phyloP scores from a whole-genome alignment of 2,329 filamentous ascomycete genomes.

The Rutstroemia sydowiana region DNA sequence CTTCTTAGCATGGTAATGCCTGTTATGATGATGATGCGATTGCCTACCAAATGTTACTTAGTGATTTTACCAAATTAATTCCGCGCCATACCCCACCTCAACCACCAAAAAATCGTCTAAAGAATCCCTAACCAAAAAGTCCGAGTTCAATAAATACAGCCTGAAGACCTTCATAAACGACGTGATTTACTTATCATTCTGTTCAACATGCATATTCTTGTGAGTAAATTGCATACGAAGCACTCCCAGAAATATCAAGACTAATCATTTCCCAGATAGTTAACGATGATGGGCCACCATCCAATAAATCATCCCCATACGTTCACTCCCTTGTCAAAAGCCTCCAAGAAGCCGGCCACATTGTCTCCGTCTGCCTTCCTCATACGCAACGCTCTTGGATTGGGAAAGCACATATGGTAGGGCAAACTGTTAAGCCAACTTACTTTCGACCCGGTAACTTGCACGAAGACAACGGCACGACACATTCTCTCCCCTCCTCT shows the following conservation, averaged over 20 bases:
- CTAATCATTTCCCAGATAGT: slow-evolving; percentile 37
- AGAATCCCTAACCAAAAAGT: slow-evolving; percentile 7
- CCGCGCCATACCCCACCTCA: not conserved
- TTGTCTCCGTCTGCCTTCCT: slow-evolving; percentile 86
- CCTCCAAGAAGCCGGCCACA: slow-evolving; percentile 69
- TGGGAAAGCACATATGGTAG: slow-evolving; percentile 94
- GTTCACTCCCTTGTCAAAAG: slow-evolving; percentile 66
- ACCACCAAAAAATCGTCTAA: not conserved
- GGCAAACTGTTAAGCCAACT: slow-evolving; percentile 72
- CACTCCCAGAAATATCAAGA: not conserved
- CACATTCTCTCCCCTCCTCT: slow-evolving; percentile 49
- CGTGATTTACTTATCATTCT: not conserved
- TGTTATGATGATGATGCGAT: too few species aligned
- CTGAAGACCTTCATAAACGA: not conserved
- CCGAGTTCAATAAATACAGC: not conserved
- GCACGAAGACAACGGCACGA: slow-evolving; percentile 58
- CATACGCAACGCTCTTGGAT: slow-evolving; percentile 96
- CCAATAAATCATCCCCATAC: slow-evolving; percentile 70
- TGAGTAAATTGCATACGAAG: slow-evolving; percentile 28
- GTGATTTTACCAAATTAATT: not conserved
- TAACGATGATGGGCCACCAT: slow-evolving; percentile 79
- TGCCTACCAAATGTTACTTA: not conserved
- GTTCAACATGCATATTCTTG: slow-evolving; percentile 42
- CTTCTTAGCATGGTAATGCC: not conserved
- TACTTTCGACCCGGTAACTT: slow-evolving; percentile 69